phyloP scores from a whole-genome alignment of 805 yeast genomes.

The Saccharomycopsis sp. region DNA sequence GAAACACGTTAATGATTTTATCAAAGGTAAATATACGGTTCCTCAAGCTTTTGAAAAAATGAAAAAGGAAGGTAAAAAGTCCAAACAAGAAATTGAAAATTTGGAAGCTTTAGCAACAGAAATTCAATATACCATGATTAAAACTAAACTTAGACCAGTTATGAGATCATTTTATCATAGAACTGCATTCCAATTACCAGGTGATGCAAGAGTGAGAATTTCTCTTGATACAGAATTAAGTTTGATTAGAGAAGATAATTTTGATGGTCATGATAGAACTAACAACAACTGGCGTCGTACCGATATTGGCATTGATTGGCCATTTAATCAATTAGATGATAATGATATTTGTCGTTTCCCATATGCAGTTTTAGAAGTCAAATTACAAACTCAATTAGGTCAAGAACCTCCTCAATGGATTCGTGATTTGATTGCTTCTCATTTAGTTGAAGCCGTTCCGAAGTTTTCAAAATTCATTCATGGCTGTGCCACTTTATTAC shows the following conservation, averaged over 20 bases:
- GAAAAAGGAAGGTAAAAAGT: slow-evolving; percentile 86
- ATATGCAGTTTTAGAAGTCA: slow-evolving; percentile 94
- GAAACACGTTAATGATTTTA: slow-evolving; percentile 74
- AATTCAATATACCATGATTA: slow-evolving; percentile 81
- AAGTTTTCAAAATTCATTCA: slow-evolving; percentile 96
- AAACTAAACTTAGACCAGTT: slow-evolving; percentile 82
- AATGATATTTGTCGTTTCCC: slow-evolving; percentile 89
- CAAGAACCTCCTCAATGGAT: slow-evolving; percentile 99
- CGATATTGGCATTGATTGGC: slow-evolving; percentile 97
- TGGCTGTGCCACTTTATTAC: slow-evolving; percentile 87
- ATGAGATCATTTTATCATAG: slow-evolving; percentile 94
- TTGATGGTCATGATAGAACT: slow-evolving; percentile 87
- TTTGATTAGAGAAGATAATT: slow-evolving; percentile 97
- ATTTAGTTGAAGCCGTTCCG: slow-evolving; percentile 95
- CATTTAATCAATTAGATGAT: slow-evolving; percentile 77
- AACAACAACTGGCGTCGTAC: slow-evolving; percentile 94
- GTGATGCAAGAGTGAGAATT: slow-evolving; percentile 98
- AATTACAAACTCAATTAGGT: slow-evolving; percentile 93
- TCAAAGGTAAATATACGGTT: slow-evolving; percentile 78
- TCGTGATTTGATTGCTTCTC: slow-evolving; percentile 80
- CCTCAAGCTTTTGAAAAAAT: slow-evolving; percentile 85
- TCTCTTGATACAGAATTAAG: slow-evolving; percentile 93
- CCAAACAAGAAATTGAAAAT: slow-evolving; percentile 78
- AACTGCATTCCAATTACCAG: slow-evolving; percentile 98
- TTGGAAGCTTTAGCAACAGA: slow-evolving; percentile 89